Percentiles rank a stretch among this genome's conserved stretches.
These are phyloP conservation scores for Termitomyces sp. DNA, from an alignment of 768 basidiomycete genomes.

Conservation along the genomic window DNA sequence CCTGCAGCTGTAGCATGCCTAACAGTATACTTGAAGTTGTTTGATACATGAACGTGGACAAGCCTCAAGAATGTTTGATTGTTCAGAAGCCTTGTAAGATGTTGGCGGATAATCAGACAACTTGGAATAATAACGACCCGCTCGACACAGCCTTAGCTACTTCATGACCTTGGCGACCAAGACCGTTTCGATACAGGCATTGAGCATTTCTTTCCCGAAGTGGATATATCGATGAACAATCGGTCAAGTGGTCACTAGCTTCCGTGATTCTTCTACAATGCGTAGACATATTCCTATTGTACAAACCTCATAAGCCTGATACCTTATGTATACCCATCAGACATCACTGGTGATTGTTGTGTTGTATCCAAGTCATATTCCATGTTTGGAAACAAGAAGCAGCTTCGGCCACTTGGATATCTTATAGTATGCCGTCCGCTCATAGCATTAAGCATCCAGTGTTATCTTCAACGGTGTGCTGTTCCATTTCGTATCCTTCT, in stretches of 20 bases:
- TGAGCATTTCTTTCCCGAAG: conserved; percentile 1
- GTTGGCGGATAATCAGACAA: background rate
- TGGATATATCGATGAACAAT: background rate
- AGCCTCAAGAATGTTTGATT: background rate
- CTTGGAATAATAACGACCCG: background rate
- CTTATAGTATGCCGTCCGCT: conserved; percentile 71
- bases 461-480: conserved; percentile 70
- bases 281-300: too few relatives aligned
- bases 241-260: background rate
- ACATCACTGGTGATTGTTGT: too few relatives aligned
- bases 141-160: conserved; percentile 9
- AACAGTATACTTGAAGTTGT: background rate
- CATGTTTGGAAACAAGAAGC: conserved; percentile 59
- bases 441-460: conserved; percentile 91
- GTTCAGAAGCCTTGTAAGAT: background rate
- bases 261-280: background rate
- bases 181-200: conserved; percentile 9
- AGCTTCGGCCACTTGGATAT: conserved; percentile 56
- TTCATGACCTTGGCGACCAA: conserved; percentile 16
- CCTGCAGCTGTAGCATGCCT: background rate
- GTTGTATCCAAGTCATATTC: conserved; percentile 31
- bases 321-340: background rate
- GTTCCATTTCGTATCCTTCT: conserved; percentile 95
- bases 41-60: background rate
- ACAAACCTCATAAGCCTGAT: background rate